phyloP scores from a whole-genome alignment of 352 stramenopile genomes.

The Phytophthora pinifolia region DNA sequence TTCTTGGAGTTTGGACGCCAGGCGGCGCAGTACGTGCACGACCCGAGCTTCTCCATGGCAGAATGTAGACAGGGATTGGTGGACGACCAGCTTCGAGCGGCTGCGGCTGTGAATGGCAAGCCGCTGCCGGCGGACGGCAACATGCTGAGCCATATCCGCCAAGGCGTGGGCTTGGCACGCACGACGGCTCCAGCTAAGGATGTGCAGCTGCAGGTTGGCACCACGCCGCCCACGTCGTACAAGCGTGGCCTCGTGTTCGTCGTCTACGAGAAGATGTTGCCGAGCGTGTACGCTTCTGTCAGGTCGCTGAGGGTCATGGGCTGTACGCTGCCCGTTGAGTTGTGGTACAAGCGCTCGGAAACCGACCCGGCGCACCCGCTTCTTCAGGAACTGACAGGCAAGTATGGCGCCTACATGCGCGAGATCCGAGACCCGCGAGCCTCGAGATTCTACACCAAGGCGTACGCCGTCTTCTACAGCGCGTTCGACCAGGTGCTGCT shows the following conservation, averaged over 20 bases:
- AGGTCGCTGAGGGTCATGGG: constrained; percentile 37
- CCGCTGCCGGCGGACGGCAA: neutral
- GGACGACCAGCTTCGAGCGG: constrained; percentile 31
- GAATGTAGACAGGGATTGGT: constrained; percentile 29
- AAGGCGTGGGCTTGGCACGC: constrained; percentile 9
- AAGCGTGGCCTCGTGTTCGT: constrained; percentile 53
- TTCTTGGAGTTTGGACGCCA: constrained; percentile 43
- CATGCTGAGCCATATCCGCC: constrained; percentile 23
- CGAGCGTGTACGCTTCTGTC: constrained; percentile 54
- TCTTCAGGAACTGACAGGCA: constrained; percentile 33
- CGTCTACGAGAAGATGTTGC: constrained; percentile 52
- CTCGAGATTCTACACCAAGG: constrained; percentile 70
- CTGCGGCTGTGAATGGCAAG: constrained; percentile 8
- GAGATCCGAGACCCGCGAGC: constrained; percentile 60
- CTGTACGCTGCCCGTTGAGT: constrained; percentile 59
- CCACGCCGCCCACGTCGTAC: constrained; percentile 5
- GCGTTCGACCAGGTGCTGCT: constrained; percentile 76
- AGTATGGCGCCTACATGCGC: constrained; percentile 54
- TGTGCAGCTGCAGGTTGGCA: constrained; percentile 3
- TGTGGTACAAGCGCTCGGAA: constrained; percentile 66
- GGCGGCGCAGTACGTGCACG: constrained; percentile 46
- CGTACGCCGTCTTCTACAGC: constrained; percentile 73
- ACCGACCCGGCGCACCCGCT: constrained; percentile 48
- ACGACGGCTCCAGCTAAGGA: constrained; percentile 3
- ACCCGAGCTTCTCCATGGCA: constrained; percentile 36